Conservation (phyloP, 495 filamentous ascomycete genomes). For the Astrothelium macrocarpum region DNA sequence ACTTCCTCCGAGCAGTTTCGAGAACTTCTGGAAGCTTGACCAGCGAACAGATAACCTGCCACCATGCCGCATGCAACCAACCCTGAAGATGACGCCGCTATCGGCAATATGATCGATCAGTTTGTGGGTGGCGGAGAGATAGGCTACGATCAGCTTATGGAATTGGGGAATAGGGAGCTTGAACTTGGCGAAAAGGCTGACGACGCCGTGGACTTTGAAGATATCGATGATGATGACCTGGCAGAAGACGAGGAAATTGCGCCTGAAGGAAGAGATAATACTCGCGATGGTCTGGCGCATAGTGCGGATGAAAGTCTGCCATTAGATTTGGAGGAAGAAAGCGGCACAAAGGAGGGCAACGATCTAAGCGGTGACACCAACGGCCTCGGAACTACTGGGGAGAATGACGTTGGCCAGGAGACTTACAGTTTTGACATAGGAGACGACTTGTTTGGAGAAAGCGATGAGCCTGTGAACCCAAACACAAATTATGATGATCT, state of each 20-base stretch:
- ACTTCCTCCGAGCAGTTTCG: neutral
- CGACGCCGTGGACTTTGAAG: constrained; percentile 78
- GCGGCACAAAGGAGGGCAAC: neutral
- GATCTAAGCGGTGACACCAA: constrained; percentile 19
- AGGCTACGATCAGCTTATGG: neutral
- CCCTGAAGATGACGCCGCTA: constrained; percentile 11
- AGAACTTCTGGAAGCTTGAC: neutral
- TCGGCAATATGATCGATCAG: constrained; percentile 7
- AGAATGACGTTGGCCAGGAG: constrained; percentile 35
- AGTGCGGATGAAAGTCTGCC: neutral
- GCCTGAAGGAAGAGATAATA: neutral
- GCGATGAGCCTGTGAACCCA: constrained; percentile 20
- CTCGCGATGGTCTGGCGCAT: constrained; percentile 8
- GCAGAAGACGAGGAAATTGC: constrained; percentile 51
- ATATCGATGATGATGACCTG: constrained; percentile 66
- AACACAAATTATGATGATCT: constrained; percentile 35
- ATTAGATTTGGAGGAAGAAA: neutral
- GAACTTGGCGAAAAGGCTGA: constrained; percentile 65
- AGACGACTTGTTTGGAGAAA: constrained; percentile 41
- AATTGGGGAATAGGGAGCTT: constrained; percentile 25
- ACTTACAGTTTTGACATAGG: constrained; percentile 24
- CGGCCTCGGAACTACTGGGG: constrained; percentile 29
- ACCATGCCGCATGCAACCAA: constrained; percentile 15
- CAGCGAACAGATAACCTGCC: neutral
- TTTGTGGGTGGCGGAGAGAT: neutral